Conservation (phyloP, 495 filamentous ascomycete genomes). For the Neurospora sp. region DNA sequence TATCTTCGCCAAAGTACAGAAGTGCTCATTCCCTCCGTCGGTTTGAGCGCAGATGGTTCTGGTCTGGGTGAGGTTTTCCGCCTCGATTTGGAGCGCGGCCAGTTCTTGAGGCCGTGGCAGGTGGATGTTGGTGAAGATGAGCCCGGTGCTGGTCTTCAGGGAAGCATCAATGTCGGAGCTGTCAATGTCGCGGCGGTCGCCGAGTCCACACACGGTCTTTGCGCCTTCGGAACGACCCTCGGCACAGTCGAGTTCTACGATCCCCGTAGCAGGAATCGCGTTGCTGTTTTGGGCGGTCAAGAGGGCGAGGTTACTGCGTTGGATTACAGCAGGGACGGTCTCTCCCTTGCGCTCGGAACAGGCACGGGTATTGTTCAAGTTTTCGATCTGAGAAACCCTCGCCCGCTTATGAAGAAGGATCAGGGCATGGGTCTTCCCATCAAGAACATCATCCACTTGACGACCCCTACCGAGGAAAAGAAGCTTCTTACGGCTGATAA, state of each 20-base stretch:
- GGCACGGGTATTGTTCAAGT: slow-evolving; percentile 81
- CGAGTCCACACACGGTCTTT: slow-evolving; percentile 79
- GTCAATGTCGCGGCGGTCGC: slow-evolving; percentile 89
- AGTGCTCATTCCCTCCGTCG: slow-evolving; percentile 77
- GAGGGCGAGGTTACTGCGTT: slow-evolving; percentile 76
- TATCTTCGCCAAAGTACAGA: slow-evolving; percentile 83
- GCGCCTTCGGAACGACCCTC: slow-evolving; percentile 88
- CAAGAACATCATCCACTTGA: slow-evolving; percentile 79
- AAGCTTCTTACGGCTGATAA: slow-evolving; percentile 91
- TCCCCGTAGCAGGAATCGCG: slow-evolving; percentile 65
- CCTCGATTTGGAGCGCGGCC: slow-evolving; percentile 70
- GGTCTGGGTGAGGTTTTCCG: slow-evolving; percentile 83
- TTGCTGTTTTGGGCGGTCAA: slow-evolving; percentile 58
- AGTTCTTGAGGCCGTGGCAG: slow-evolving; percentile 72
- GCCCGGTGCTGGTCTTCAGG: slow-evolving; percentile 61
- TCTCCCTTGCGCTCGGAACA: slow-evolving; percentile 81
- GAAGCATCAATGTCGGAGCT: slow-evolving; percentile 66
- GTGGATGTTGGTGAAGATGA: slow-evolving; percentile 83
- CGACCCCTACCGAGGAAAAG: slow-evolving; percentile 64
- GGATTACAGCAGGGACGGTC: slow-evolving; percentile 74
- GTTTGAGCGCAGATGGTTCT: slow-evolving; percentile 62
- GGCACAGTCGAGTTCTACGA: slow-evolving; percentile 99
- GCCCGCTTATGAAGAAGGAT: slow-evolving; percentile 79
- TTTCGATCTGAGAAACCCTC: slow-evolving; percentile 85
- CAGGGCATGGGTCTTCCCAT: slow-evolving; percentile 95